Evolutionary conservation across 805 yeast species (phyloP), one percentile per base, ranked within the genome.

Genomic region (Saccharomycopsis sp.): DNA sequence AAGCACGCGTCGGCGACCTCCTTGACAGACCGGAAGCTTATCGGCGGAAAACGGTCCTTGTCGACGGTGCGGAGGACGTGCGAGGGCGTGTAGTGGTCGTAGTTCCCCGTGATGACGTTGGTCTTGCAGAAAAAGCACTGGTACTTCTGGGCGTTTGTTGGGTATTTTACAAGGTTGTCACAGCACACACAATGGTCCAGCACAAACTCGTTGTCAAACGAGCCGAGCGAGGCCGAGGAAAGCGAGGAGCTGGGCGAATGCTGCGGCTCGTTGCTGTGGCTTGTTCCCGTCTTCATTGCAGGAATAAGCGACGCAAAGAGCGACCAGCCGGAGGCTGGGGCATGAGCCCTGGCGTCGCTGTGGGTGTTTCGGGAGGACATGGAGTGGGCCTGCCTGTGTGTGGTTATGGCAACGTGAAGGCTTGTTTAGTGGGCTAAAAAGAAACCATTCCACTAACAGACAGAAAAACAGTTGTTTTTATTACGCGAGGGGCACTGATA

Each of bases 51-150:
- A 2, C 34, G 20, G 16, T 4, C 48, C 16, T 51, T 63, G 68
- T 16, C 64, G 64, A 18, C 50, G 23, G 44, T 52, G 15, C 53
- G 46, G 4, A 59, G 14, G 3, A 53, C 62, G 37, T 53, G 62
- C 7, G 60, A 37, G 12, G 59, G 50, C 44, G 50, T 55, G 57
- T 24, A 14, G 48, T 3, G 60, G 48, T 37, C 63, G 52, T 50
- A 62, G 58, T 23, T 58, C 54, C 15, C 61, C 53, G 61, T 69
- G 70, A 54, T 63, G 64, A 62, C 18, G 68, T 64, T 41, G 4
- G 63, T 59, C 8, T 56, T 52, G 64, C 96, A 88, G 2, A 81
- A 74, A 0, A 83, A 74, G 65, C 96, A 88, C 58, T 79, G 77
- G 66, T 80, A 83, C 57, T 73, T 76, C 4, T 61, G 46, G 2